A percentile compares a stretch with the other conserved stretches of the same genome.
Conservation (phyloP, 495 filamentous ascomycete species). For the Hyaloscypha finlandica region DNA sequence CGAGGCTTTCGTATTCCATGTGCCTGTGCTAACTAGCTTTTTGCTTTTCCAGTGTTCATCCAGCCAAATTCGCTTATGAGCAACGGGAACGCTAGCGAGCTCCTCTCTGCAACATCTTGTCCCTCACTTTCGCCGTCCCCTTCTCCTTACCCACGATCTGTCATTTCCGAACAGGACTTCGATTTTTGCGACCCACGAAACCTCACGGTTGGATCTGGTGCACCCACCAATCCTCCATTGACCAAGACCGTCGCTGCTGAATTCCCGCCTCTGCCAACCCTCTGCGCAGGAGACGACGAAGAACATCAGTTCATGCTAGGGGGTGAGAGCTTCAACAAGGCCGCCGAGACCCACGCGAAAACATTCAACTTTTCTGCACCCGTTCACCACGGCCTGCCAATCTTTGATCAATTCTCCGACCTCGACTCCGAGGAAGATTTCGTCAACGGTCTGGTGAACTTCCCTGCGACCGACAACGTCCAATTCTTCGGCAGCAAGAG, state of each 20-base stretch:
- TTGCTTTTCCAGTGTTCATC: slow-evolving; percentile 67
- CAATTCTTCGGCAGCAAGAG: slow-evolving; percentile 74
- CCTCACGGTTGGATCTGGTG: slow-evolving; percentile 71
- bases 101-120: slow-evolving; percentile 71
- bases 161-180: slow-evolving; percentile 67
- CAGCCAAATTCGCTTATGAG: slow-evolving; percentile 69
- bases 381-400: slow-evolving; percentile 63
- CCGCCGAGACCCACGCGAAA: slow-evolving; percentile 54
- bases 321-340: slow-evolving; percentile 51
- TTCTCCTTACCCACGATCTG: slow-evolving; percentile 74
- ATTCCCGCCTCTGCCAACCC: slow-evolving; percentile 67
- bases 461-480: slow-evolving; percentile 60
- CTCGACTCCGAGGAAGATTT: slow-evolving; percentile 93
- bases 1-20: background rate
- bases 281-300: slow-evolving; percentile 73
- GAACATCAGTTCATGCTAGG: slow-evolving; percentile 74
- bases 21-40: slow-evolving; percentile 14
- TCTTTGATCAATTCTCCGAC: slow-evolving; percentile 85
- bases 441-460: slow-evolving; percentile 72
- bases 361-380: slow-evolving; percentile 53
- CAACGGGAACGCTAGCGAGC: slow-evolving; percentile 63
- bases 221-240: slow-evolving; percentile 49
- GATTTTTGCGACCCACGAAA: slow-evolving; percentile 95
- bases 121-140: slow-evolving; percentile 84
- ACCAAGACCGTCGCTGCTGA: slow-evolving; percentile 48